phyloP scores from a whole-genome alignment of 768 basidiomycete genomes.

The Leucosporidium yakuticum region DNA sequence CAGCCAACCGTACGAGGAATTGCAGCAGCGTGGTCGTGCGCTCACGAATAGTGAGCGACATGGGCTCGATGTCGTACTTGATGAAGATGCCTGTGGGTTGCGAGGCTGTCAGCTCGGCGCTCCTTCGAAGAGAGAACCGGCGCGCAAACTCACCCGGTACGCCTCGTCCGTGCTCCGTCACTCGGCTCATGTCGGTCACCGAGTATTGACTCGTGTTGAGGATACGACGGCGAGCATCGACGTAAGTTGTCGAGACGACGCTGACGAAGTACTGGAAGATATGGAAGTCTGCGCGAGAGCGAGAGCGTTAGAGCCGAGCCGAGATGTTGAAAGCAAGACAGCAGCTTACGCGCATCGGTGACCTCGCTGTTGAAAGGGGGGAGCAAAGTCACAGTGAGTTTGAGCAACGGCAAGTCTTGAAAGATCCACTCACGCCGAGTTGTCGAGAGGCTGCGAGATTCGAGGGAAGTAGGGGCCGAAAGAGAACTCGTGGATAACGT shows the following conservation, averaged over 20 bases:
- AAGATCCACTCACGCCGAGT: slow-evolving; percentile 64
- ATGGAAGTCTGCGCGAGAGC: slow-evolving; percentile 11
- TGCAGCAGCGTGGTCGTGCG: slow-evolving; percentile 76
- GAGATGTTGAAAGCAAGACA: slow-evolving; percentile 4
- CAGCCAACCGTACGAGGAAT: slow-evolving; percentile 73
- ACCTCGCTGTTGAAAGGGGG: slow-evolving; percentile 20
- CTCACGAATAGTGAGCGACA: slow-evolving; percentile 77
- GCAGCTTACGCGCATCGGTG: slow-evolving; percentile 27
- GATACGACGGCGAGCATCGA: slow-evolving; percentile 50
- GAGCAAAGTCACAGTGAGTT: background rate
- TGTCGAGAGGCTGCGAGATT: slow-evolving; percentile 88
- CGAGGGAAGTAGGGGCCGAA: slow-evolving; percentile 95
- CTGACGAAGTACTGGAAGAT: slow-evolving; percentile 86
- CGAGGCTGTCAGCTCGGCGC: background rate
- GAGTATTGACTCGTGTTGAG: slow-evolving; percentile 76
- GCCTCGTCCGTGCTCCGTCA: slow-evolving; percentile 65
- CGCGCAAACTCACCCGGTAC: slow-evolving; percentile 54
- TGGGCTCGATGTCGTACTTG: slow-evolving; percentile 93
- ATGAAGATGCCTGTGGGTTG: slow-evolving; percentile 65
- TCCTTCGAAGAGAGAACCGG: background rate
- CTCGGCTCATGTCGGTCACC: slow-evolving; percentile 83
- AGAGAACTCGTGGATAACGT: slow-evolving; percentile 93
- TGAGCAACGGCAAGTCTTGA: slow-evolving; percentile 48
- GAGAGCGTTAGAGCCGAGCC: background rate
- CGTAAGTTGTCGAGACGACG: slow-evolving; percentile 90